Conservation (phyloP, 192 early-diverging fungal species). For the Linnemannia hyalina region DNA sequence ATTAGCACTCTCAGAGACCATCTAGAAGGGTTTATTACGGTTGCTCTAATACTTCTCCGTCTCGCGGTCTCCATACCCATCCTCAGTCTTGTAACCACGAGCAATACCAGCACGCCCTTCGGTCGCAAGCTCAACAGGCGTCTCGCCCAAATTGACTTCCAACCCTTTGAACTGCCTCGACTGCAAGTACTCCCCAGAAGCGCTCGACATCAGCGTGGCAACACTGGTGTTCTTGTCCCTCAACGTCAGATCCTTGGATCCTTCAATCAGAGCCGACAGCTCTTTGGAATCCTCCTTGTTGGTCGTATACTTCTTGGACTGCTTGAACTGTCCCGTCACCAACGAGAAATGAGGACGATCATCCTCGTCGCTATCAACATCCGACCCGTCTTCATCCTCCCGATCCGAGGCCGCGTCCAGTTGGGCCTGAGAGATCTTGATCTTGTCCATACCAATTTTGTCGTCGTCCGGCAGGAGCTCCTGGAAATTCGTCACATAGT, state of each 20-base stretch:
- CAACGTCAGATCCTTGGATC: conserved; percentile 64
- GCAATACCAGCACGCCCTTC: conserved; percentile 94
- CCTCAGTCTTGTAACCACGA: conserved; percentile 70
- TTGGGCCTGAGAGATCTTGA: conserved; percentile 45
- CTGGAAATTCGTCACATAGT: conserved; percentile 79
- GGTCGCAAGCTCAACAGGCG: conserved; percentile 66
- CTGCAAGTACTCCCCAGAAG: conserved; percentile 78
- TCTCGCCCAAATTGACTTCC: conserved; percentile 77
- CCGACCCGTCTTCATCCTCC: conserved; percentile 26
- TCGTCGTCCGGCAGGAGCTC: conserved; percentile 66
- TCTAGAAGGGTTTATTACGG: background rate
- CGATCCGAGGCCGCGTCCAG: conserved; percentile 54
- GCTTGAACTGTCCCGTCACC: conserved; percentile 84
- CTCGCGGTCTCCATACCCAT: conserved; percentile 39
- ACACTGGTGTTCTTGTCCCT: conserved; percentile 67
- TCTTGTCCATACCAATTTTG: conserved; percentile 48
- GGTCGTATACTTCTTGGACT: conserved; percentile 61
- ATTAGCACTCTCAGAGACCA: background rate
- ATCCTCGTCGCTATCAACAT: conserved; percentile 61
- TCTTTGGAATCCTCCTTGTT: conserved; percentile 51
- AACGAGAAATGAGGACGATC: conserved; percentile 92
- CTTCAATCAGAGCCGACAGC: conserved; percentile 34
- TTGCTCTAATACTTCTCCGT: conserved; percentile 38
- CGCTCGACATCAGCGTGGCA: conserved; percentile 69
- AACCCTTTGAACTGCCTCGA: conserved; percentile 86